Conservation (phyloP, 225 moss, liverwort and hornwort species). For the Bryoerythrophyllum caledonicum region DNA sequence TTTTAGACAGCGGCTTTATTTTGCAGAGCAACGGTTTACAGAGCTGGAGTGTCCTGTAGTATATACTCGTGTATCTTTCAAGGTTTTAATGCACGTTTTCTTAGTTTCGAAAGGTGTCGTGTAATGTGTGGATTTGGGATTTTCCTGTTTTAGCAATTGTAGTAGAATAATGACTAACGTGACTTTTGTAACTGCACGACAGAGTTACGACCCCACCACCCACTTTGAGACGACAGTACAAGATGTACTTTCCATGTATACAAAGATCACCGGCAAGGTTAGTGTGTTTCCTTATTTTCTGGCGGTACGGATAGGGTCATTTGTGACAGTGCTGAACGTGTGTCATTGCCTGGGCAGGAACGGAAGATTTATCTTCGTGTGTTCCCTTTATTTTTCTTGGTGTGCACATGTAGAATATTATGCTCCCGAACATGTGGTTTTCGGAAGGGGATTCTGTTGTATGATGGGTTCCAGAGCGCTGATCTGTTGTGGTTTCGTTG, state of each 20-base stretch:
- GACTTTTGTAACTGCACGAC: slow-evolving; percentile 17
- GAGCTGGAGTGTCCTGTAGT: not conserved
- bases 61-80: not conserved
- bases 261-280: slow-evolving; percentile 94
- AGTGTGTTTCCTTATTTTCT: not conserved
- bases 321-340: not conserved
- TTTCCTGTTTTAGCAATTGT: not conserved
- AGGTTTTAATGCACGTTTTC: not conserved
- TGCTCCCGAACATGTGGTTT: not conserved
- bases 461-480: not conserved
- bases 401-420: not conserved
- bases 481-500: not conserved
- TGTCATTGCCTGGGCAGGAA: too few species aligned
- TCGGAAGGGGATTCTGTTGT: not conserved
- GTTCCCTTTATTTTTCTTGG: not conserved
- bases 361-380: not conserved
- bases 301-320: too few species aligned
- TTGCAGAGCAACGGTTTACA: not conserved
- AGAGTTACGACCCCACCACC: slow-evolving; percentile 96
- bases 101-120: not conserved
- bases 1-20: not conserved
- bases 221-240: slow-evolving; percentile 96
- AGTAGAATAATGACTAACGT: not conserved
- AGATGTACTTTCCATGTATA: slow-evolving; percentile 90
- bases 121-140: too few species aligned